Base-by-base conservation (phyloP, 2,329 filamentous ascomycete species). In the Epichloe festucae region DNA sequence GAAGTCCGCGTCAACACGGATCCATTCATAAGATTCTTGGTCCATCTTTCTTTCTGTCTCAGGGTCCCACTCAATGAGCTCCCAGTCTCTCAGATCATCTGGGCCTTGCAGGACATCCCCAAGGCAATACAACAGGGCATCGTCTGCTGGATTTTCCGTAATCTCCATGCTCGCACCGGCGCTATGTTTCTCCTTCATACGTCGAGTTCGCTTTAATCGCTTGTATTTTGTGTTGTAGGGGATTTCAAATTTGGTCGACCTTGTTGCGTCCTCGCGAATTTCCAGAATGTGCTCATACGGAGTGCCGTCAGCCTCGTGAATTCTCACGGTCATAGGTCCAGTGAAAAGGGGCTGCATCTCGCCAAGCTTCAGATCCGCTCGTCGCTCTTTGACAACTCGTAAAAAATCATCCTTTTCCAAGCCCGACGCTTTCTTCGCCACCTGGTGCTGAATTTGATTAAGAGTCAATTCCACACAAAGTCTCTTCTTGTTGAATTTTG, bases 211-310 rank as follows among this genome's bases (percentile, higher is more conserved):
- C 73, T 98, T 98, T 3, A 98, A 76, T 8, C 94, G 84, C 71
- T 97, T 98, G 71, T 98, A 98, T 65, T 98, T 98, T 0, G 93
- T 98, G 61, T 97, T 97, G 70, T 98, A 98, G 0, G 91, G 90
- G 54, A 98, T 96, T 55, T 96, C 90, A 54, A 97, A 87, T 63
- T 87, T 93, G 23, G 75, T 76, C 1, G 72, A 73, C 59, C 85
- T 88, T 2, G 86, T 87, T 14, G 81, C 79, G 31, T 85, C 84
- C 58, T 96, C 89, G 54, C 89, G 89, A 63, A 98, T 95, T 61
- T 96, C 89, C 35, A 97, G 84, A 56, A 96, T 96, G 63, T 98
- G 93, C 65, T 98, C 93, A 63, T 98, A 98, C 2, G 93, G 93
- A 0, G 93, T 97, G 10, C 93, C 93, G 62, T 98, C 94, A 23